Base-by-base conservation (phyloP, 1,284 basidiomycete genomes). In the Takashimella tepidaria region DNA sequence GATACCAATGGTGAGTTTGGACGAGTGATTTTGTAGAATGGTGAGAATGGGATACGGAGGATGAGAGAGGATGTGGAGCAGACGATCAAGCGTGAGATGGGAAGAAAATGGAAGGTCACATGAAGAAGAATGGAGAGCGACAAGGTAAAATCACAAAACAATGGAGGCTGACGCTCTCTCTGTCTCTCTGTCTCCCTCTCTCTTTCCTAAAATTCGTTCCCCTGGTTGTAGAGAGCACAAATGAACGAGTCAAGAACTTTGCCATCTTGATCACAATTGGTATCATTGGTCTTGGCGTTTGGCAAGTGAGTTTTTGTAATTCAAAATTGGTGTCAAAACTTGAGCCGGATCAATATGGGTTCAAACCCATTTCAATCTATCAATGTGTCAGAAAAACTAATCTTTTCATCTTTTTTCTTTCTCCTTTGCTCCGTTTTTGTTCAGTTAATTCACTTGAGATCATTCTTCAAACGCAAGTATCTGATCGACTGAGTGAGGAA, bases 401-500 rank as follows among this genome's bases (percentile, higher is more conserved):
- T n/a, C n/a, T n/a, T n/a, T n/a, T n/a, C n/a, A n/a, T n/a, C n/a
- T n/a, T n/a, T n/a, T n/a, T n/a, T n/a, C n/a, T n/a, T n/a, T n/a
- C n/a, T n/a, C n/a, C n/a, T n/a, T n/a, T n/a, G n/a, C n/a, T n/a
- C n/a, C n/a, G n/a, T n/a, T n/a, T n/a, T n/a, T n/a, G n/a, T 37
- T 16, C 16, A 77, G 76, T 88, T 98, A 41, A 77, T 96, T 69
- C 93, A 98, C 70, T 79, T 98, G 31, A 83, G 93, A 48, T 83
- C 88, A 31, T 97, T 90, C 82, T 97, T 98, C 84, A 92, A 91
- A 79, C 83, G 89, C 69, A 97, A 98, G 77, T 96, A 96, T 75
- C 85, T 98, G 70, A 97, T 98, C 69, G 93, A 96, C 73, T 95
- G 31, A 37, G 31, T 37, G 31, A 37, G 31, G 31, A 8, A n/a